These are phyloP conservation scores for Kodamaea suecica DNA, from an alignment of 1,139 yeast species.

Conservation along the genomic window DNA sequence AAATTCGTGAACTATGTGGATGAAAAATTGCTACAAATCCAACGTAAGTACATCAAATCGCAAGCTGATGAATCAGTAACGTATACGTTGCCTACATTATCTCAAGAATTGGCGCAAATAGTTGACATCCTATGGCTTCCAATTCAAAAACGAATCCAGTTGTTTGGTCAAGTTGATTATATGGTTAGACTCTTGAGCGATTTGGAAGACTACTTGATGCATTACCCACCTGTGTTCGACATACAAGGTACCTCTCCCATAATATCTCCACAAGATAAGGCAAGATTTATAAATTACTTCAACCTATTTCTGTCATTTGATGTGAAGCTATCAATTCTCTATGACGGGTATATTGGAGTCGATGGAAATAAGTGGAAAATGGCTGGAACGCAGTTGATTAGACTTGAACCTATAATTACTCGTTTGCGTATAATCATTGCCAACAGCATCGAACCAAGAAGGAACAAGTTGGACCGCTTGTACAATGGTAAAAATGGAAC, in stretches of 20 bases:
- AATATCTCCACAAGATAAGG: conserved; percentile 11
- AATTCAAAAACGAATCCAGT: conserved; percentile 17
- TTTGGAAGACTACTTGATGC: conserved; percentile 56
- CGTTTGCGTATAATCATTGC: conserved; percentile 35
- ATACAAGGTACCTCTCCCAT: conserved; percentile 9
- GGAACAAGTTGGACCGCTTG: conserved; percentile 8
- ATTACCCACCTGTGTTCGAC: conserved; percentile 28
- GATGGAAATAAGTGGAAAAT: conserved; percentile 6
- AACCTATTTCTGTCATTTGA: conserved; percentile 43
- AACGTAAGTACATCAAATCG: conserved; percentile 62
- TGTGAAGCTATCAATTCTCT: conserved; percentile 37
- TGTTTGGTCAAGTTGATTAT: conserved; percentile 60
- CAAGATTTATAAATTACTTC: conserved; percentile 29
- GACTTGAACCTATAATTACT: conserved; percentile 46
- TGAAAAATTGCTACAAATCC: conserved; percentile 52
- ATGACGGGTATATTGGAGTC: conserved; percentile 32
- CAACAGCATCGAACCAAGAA: conserved; percentile 13
- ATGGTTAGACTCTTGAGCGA: conserved; percentile 63
- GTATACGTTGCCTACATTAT: conserved; percentile 18
- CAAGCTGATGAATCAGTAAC: conserved; percentile 35
- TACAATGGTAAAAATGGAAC: conserved; percentile 2
- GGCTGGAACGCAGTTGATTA: conserved; percentile 41
- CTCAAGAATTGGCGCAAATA: conserved; percentile 15
- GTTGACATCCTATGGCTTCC: conserved; percentile 20
- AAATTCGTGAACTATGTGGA: conserved; percentile 61